Evolutionary conservation across 345 rosid species (phyloP), one percentile per base, ranked within the genome.

Genomic region (Pistacia vera): DNA sequence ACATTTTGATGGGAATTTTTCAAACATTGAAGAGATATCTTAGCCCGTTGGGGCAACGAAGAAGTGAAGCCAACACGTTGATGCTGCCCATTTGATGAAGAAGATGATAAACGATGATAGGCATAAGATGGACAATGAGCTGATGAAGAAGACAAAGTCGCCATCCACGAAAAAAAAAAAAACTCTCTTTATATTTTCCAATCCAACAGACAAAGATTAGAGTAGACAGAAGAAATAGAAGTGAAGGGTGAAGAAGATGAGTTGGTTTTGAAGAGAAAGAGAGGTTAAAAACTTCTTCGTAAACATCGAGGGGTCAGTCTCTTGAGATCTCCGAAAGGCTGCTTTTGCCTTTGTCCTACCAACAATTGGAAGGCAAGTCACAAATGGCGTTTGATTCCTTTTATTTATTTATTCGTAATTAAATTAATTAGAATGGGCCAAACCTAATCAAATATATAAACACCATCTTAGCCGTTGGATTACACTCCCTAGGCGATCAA

Each of bases 311-410:
- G 83, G 70, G 66, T 59, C 22, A 76, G 81, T 60, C 94, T 85
- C 82, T 90, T 86, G 96, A 89, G 89, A 91, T 91, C 93, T 86
- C 91, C 91, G 90, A 91, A 92, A 85, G 94, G 94, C 83, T 85
- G 85, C 80, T 72, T 14, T 12, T 16, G 18, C 5, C 66, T 67
- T 74, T 67, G 71, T 77, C 63, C 35, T 56, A 22, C 17, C 71
- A 48, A 54, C 22, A 11, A 9, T 20, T 46, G 8, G 13, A 11
- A 33, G 62, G 55, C 74, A 20, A 36, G 5, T 36, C 10, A 25
- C n/a, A 70, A n/a, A 35, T 57, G 52, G 49, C 13, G 33, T 56
- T 56, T 54, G 46, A 48, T 54, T 61, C 54, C 57, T 58, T n/a
- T 35, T 41, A 16, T 16, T 38, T 2, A 13, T 30, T 30, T 5